Percentiles rank a stretch among this genome's conserved stretches.
phyloP scores from a whole-genome alignment of 345 rosid species.

The Nephelium lappaceum region DNA sequence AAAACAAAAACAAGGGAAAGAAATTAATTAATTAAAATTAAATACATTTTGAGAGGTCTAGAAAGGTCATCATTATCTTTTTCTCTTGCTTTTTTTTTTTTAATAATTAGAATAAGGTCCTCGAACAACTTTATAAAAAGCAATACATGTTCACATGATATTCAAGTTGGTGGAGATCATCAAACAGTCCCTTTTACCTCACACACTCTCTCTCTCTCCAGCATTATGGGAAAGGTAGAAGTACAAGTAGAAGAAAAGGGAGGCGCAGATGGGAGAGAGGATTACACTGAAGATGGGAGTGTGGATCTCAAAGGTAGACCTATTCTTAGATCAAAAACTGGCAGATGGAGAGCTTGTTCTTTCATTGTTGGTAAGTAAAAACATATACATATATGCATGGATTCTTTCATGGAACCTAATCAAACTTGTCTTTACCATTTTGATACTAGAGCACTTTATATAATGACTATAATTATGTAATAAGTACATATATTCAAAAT shows the following conservation, averaged over 20 bases:
- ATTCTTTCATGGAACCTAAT: not conserved
- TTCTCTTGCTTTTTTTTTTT: too few relatives aligned
- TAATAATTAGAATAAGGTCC: not conserved
- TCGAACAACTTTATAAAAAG: not conserved
- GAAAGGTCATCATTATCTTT: too few relatives aligned
- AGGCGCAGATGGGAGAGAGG: constrained; percentile 26
- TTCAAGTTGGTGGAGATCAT: not conserved
- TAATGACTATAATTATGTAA: too few relatives aligned
- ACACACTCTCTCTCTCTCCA: not conserved
- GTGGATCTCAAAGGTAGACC: constrained; percentile 58
- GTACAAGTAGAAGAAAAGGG: constrained; percentile 37
- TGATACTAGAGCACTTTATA: too few relatives aligned
- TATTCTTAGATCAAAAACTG: constrained; percentile 51
- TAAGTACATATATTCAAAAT: too few relatives aligned
- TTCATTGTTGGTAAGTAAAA: constrained; percentile 51
- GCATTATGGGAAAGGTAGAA: constrained; percentile 30
- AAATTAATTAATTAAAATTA: too few relatives aligned
- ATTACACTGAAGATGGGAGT: constrained; percentile 57
- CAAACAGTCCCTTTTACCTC: not conserved
- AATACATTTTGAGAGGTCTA: not conserved
- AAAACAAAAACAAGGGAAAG: too few relatives aligned
- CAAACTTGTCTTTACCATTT: too few relatives aligned
- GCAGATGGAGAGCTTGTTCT: constrained; percentile 63
- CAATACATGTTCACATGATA: constrained; percentile 15
- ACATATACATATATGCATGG: not conserved